Evolutionary conservation across 352 stramenopile genomes (phyloP).

Genomic region (Thraustochytrium striatum): DNA sequence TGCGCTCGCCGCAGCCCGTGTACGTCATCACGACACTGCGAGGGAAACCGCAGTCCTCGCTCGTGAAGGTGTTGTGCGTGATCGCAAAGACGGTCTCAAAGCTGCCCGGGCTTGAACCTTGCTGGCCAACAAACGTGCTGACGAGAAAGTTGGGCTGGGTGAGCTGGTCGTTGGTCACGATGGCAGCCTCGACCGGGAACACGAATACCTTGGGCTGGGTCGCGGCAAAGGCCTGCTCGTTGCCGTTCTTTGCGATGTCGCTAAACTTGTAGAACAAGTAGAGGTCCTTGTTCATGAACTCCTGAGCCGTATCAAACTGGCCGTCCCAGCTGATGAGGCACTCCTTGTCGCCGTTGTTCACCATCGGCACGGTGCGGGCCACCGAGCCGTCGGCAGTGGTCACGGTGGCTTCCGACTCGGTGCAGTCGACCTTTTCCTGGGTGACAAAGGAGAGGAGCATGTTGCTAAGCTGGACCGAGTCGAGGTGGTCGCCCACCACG

Average conservation of each 20-base stretch:
- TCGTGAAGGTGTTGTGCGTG: not conserved
- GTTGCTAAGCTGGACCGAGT: too few species aligned
- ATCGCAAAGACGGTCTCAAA: not conserved
- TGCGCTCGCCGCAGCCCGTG: not conserved
- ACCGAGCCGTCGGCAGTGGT: too few species aligned
- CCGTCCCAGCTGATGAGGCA: not conserved
- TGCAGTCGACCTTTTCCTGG: too few species aligned
- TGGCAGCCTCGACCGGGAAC: not conserved
- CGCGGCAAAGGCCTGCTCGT: too few species aligned
- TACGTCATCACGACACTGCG: not conserved
- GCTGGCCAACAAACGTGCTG: not conserved
- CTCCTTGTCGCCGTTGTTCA: not conserved
- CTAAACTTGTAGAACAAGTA: not conserved
- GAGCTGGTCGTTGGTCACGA: not conserved
- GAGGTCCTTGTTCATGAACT: not conserved
- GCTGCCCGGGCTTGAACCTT: not conserved
- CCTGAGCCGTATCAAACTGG: not conserved
- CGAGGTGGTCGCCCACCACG: too few species aligned
- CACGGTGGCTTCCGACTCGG: too few species aligned
- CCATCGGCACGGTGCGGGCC: not conserved
- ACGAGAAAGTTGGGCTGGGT: slow-evolving; percentile 6
- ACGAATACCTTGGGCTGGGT: not conserved
- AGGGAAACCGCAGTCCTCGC: not conserved
- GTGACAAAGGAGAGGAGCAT: too few species aligned
- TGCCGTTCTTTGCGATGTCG: not conserved